These are phyloP conservation scores for Penicillium glabrum DNA, from an alignment of 2,329 filamentous ascomycete species.

Conservation along the genomic window DNA sequence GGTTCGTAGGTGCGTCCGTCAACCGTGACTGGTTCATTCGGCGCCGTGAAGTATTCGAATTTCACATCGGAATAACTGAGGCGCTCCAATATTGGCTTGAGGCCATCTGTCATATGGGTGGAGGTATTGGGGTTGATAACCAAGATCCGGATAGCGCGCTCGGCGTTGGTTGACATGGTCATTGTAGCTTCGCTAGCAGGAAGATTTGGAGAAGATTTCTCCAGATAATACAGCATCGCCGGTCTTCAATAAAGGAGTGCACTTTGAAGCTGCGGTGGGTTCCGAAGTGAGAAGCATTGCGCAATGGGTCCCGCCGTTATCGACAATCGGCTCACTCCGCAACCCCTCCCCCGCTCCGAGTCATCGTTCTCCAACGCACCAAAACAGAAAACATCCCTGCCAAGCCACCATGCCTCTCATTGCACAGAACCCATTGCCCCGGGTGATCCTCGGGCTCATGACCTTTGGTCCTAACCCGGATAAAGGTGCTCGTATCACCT, in stretches of 20 bases:
- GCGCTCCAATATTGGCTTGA: slow-evolving; percentile 40
- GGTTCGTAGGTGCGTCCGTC: slow-evolving; percentile 43
- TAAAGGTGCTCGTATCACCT: slow-evolving; percentile 70
- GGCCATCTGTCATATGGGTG: slow-evolving; percentile 43
- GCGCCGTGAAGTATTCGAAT: slow-evolving; percentile 43
- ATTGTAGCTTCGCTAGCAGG: background rate
- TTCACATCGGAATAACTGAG: slow-evolving; percentile 38
- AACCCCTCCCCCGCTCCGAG: slow-evolving; percentile 15
- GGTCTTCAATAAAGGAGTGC: background rate
- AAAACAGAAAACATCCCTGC: background rate
- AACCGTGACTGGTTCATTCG: slow-evolving; percentile 28
- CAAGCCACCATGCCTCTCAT: slow-evolving; percentile 35
- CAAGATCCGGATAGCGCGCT: slow-evolving; percentile 32
- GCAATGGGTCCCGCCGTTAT: slow-evolving; percentile 12
- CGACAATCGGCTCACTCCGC: slow-evolving; percentile 17
- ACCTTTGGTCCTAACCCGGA: slow-evolving; percentile 69
- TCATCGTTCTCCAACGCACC: slow-evolving; percentile 2
- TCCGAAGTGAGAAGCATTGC: slow-evolving; percentile 5
- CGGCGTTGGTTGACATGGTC: slow-evolving; percentile 6
- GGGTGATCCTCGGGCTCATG: slow-evolving; percentile 83
- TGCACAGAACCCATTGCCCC: slow-evolving; percentile 52
- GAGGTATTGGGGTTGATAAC: slow-evolving; percentile 50
- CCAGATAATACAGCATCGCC: background rate
- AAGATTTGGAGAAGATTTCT: background rate
- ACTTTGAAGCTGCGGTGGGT: background rate